Percentiles rank a stretch among this genome's conserved stretches.
Conservation (phyloP, 2,329 filamentous ascomycete genomes). For the Aureobasidium subglaciale region DNA sequence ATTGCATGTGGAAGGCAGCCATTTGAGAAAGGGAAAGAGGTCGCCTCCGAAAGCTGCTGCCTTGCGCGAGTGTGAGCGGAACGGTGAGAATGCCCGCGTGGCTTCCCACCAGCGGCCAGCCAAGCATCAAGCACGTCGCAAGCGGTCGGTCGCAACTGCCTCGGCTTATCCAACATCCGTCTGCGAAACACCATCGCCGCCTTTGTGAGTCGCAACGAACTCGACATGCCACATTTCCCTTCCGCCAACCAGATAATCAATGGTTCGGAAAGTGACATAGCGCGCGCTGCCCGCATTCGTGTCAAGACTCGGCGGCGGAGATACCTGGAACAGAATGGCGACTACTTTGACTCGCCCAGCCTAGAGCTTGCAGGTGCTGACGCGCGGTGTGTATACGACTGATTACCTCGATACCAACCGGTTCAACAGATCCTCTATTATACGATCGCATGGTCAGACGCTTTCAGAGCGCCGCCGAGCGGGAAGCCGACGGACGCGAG, state of each 20-base stretch:
- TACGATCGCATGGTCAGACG: conserved; percentile 74
- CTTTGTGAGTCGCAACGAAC: neutral
- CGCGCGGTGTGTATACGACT: conserved; percentile 10
- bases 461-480: conserved; percentile 67
- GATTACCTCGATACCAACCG: conserved; percentile 14
- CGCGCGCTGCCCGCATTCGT: conserved; percentile 39
- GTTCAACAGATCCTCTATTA: conserved; percentile 59
- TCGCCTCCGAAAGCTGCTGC: conserved; percentile 11
- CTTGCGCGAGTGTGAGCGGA: conserved; percentile 7
- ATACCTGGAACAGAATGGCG: conserved; percentile 64
- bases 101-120: conserved; percentile 2
- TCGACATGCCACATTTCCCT: conserved; percentile 12
- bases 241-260: neutral
- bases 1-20: conserved; percentile 4
- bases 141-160: conserved; percentile 5
- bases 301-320: conserved; percentile 70
- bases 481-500: conserved; percentile 61
- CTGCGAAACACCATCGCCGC: neutral
- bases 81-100: conserved; percentile 11
- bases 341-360: conserved; percentile 57
- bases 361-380: conserved; percentile 54
- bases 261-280: conserved; percentile 14
- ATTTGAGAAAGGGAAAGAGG: conserved; percentile 7
- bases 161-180: conserved; percentile 4
- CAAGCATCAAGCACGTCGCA: conserved; percentile 5